These are phyloP conservation scores for Solanum virginianum DNA, from an alignment of 257 asterid species.

Conservation along the genomic window DNA sequence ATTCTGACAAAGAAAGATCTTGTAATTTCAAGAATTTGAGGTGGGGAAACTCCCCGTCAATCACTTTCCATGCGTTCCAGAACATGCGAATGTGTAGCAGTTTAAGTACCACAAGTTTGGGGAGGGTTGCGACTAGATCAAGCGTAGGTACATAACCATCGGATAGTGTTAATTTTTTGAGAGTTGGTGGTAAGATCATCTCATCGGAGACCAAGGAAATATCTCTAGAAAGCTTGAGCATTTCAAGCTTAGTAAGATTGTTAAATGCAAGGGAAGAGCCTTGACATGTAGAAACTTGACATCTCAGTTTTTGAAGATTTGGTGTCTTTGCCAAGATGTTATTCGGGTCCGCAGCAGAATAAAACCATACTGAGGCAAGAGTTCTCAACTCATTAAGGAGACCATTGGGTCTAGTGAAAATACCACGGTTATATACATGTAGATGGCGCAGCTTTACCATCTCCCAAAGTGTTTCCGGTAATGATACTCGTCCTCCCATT, in stretches of 20 bases:
- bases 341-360: too few relatives aligned
- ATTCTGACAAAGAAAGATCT: neutral
- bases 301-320: neutral
- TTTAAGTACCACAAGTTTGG: neutral
- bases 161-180: neutral
- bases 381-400: too few relatives aligned
- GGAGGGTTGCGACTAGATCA: neutral
- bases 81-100: neutral
- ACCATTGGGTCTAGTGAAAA: too few relatives aligned
- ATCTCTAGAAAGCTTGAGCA: neutral
- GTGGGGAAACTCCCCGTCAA: neutral
- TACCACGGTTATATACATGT: too few relatives aligned
- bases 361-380: too few relatives aligned
- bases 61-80: neutral
- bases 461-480: too few relatives aligned
- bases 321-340: too few relatives aligned
- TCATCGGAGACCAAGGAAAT: too few relatives aligned
- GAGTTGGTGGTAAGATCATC: neutral
- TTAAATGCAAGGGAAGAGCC: neutral
- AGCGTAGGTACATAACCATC: neutral
- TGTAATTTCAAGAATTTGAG: neutral
- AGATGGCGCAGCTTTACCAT: too few relatives aligned
- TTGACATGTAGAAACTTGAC: neutral
- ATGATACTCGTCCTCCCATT: too few relatives aligned
- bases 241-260: neutral